phyloP scores from a whole-genome alignment of 1,139 yeast species.

The Eremothecium cymbalariae region DNA sequence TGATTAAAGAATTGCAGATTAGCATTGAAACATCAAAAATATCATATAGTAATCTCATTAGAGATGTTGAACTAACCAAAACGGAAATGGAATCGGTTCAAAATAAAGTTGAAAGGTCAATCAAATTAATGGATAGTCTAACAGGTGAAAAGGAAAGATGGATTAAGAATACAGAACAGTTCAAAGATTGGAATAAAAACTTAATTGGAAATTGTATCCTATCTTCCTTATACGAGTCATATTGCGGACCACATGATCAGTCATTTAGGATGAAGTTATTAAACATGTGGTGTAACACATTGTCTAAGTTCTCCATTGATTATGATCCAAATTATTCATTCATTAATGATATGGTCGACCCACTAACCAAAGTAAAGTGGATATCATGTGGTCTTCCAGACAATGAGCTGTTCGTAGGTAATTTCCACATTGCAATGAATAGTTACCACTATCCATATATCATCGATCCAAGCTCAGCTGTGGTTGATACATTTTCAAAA shows the following conservation, averaged over 20 bases:
- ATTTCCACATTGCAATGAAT: constrained; percentile 46
- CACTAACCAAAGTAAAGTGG: constrained; percentile 45
- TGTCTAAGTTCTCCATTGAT: constrained; percentile 36
- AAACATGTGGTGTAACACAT: constrained; percentile 37
- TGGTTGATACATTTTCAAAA: constrained; percentile 38
- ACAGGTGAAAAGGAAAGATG: constrained; percentile 70
- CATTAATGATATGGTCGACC: constrained; percentile 36
- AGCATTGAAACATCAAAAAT: constrained; percentile 63
- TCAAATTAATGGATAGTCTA: constrained; percentile 53
- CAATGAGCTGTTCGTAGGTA: constrained; percentile 57
- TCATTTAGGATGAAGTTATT: constrained; percentile 38
- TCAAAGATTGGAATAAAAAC: constrained; percentile 39
- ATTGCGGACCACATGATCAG: constrained; percentile 57
- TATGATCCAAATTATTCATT: constrained; percentile 37
- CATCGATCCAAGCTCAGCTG: constrained; percentile 62
- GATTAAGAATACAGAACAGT: constrained; percentile 49
- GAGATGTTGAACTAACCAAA: constrained; percentile 73
- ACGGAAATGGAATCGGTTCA: constrained; percentile 60
- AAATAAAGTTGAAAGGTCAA: constrained; percentile 54
- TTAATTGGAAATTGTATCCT: constrained; percentile 61
- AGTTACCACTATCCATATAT: constrained; percentile 44
- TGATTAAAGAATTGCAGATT: constrained; percentile 66
- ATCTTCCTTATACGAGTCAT: constrained; percentile 53
- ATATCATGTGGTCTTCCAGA: constrained; percentile 43
- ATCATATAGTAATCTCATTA: constrained; percentile 61